A percentile compares a stretch with the other conserved stretches of the same genome.
These are phyloP conservation scores for Boletus rubropictus DNA, from an alignment of 768 basidiomycete genomes.

Conservation along the genomic window DNA sequence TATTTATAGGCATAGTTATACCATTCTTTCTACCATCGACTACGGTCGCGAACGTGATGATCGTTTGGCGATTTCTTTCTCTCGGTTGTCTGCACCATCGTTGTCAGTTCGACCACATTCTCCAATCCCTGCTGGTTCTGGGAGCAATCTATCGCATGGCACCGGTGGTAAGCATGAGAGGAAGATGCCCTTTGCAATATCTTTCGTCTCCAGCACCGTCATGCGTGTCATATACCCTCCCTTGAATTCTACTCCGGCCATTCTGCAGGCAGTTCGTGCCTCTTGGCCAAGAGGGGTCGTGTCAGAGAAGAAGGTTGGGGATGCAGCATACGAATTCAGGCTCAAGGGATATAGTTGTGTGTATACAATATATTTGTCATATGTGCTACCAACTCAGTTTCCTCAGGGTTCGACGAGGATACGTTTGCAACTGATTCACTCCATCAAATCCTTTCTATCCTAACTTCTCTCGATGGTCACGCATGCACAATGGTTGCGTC, in stretches of 20 bases:
- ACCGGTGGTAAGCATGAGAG: constrained; percentile 28
- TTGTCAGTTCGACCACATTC: constrained; percentile 36
- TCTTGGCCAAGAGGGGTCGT: constrained; percentile 79
- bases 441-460: constrained; percentile 60
- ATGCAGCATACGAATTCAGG: constrained; percentile 73
- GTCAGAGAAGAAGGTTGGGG: constrained; percentile 69
- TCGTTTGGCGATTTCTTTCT: constrained; percentile 65
- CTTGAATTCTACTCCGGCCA: constrained; percentile 69
- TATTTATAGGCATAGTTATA: constrained; percentile 58
- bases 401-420: constrained; percentile 71
- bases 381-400: constrained; percentile 16
- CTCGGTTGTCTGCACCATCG: constrained; percentile 37
- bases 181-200: constrained; percentile 61
- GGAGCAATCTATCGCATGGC: constrained; percentile 35
- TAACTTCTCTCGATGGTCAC: constrained; percentile 61
- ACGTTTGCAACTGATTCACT: constrained; percentile 71
- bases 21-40: constrained; percentile 63
- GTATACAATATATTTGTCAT: constrained; percentile 21
- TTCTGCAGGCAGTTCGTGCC: constrained; percentile 69
- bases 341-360: constrained; percentile 75
- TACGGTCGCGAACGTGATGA: constrained; percentile 76
- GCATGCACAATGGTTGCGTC: constrained; percentile 66
- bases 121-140: constrained; percentile 37
- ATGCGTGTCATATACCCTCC: constrained; percentile 77
- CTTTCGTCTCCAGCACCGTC: constrained; percentile 60